Percentiles rank a stretch among this genome's conserved stretches.
phyloP scores from a whole-genome alignment of 2,329 filamentous ascomycete genomes.

The Sarocladium oryzae region DNA sequence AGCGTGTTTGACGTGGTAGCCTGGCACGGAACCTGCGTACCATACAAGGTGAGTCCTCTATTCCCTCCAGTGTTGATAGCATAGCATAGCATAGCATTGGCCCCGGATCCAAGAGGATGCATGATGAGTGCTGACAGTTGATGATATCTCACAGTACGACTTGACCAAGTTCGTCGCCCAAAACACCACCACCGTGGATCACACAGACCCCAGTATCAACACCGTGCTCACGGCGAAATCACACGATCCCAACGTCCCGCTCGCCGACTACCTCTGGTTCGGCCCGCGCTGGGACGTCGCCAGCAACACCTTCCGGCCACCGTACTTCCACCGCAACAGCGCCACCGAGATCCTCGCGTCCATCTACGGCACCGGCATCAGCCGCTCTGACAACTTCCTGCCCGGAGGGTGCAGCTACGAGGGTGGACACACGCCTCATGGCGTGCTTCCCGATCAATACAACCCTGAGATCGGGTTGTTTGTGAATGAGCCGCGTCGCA shows the following conservation, averaged over 20 bases:
- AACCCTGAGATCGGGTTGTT: background rate
- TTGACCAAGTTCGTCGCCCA: conserved; percentile 43
- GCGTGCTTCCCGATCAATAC: background rate
- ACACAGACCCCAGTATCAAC: conserved; percentile 61
- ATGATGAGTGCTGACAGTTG: conserved; percentile 22
- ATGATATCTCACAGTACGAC: conserved; percentile 27
- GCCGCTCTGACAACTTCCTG: background rate
- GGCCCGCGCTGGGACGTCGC: conserved; percentile 57
- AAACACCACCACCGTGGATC: conserved; percentile 53
- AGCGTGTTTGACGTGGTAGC: conserved; percentile 61
- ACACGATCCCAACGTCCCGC: conserved; percentile 43
- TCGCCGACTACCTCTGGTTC: conserved; percentile 62
- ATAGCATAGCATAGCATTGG: too few relatives aligned
- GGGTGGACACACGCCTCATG: background rate
- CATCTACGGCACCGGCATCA: background rate
- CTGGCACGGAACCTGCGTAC: conserved; percentile 62
- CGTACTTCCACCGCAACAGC: background rate
- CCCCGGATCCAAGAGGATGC: background rate
- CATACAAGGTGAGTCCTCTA: conserved; percentile 43
- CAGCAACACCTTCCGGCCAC: background rate
- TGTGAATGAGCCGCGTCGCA: background rate
- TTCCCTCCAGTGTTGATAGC: background rate
- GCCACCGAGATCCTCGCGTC: background rate
- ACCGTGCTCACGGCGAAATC: conserved; percentile 57
- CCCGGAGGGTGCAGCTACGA: background rate